Conservation (phyloP, 768 basidiomycete species). For the Astraeus odoratus region DNA sequence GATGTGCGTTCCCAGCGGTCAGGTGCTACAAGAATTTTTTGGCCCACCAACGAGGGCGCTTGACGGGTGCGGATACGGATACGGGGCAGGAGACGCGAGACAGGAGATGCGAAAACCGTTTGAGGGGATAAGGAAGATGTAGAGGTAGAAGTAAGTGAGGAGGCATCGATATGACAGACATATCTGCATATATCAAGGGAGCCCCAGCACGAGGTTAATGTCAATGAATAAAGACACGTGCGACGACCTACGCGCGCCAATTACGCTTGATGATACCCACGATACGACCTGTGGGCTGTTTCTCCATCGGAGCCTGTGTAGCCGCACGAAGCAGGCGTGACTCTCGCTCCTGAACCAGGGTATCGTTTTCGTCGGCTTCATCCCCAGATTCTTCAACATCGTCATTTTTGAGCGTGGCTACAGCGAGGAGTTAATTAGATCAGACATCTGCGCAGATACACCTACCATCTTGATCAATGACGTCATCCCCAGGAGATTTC, state of each 20-base stretch:
- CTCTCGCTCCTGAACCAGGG: neutral
- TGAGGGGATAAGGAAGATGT: constrained; percentile 77
- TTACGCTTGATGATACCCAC: constrained; percentile 93
- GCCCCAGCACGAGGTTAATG: neutral
- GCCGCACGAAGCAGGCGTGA: neutral
- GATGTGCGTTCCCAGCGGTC: constrained; percentile 87
- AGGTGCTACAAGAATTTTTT: constrained; percentile 95
- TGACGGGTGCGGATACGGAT: constrained; percentile 94
- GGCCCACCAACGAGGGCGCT: constrained; percentile 77
- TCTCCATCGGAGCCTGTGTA: constrained; percentile 37
- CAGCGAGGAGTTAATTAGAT: constrained; percentile 3
- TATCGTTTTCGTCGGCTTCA: constrained; percentile 40
- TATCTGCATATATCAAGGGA: constrained; percentile 41
- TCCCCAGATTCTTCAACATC: constrained; percentile 72
- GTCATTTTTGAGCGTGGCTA: constrained; percentile 80
- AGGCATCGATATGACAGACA: constrained; percentile 91
- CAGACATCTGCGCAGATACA: constrained; percentile 15
- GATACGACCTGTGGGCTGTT: constrained; percentile 86
- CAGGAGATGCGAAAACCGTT: constrained; percentile 91
- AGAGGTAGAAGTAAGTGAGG: constrained; percentile 75
- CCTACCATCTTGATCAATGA: constrained; percentile 91
- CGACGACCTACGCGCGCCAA: constrained; percentile 76
- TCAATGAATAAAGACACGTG: constrained; percentile 1
- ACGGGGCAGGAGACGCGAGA: constrained; percentile 85
- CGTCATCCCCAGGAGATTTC: constrained; percentile 88